phyloP scores from a whole-genome alignment of 2,329 filamentous ascomycete species.

The Calonectria naviculata region DNA sequence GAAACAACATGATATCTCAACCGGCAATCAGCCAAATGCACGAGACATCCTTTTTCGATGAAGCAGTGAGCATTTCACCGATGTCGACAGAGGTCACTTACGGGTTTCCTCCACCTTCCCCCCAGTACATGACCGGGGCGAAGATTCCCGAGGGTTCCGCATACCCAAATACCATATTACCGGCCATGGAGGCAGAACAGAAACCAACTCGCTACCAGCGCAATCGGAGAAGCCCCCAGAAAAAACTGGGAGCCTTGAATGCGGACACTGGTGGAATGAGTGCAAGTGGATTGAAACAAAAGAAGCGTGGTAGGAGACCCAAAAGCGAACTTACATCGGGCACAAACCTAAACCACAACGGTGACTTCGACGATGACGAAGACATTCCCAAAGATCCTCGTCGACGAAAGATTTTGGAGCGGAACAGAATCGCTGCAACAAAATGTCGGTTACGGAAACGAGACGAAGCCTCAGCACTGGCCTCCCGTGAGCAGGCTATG shows the following conservation, averaged over 20 bases:
- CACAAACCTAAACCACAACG: slow-evolving; percentile 16
- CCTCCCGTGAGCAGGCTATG: slow-evolving; percentile 40
- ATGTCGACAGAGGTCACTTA: slow-evolving; percentile 31
- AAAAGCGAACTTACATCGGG: slow-evolving; percentile 29
- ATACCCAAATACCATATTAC: slow-evolving; percentile 13
- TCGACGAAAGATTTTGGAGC: slow-evolving; percentile 42
- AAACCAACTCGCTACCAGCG: slow-evolving; percentile 20
- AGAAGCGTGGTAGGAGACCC: slow-evolving; percentile 41
- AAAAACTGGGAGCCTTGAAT: slow-evolving; percentile 21
- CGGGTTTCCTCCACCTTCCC: slow-evolving; percentile 27
- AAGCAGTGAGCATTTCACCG: slow-evolving; percentile 36
- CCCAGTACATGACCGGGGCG: slow-evolving; percentile 24
- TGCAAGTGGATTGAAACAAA: slow-evolving; percentile 25
- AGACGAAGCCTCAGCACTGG: slow-evolving; percentile 44
- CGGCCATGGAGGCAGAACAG: slow-evolving; percentile 24
- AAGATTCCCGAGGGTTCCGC: slow-evolving; percentile 11
- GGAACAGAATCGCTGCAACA: slow-evolving; percentile 46
- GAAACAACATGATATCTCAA: slow-evolving; percentile 31
- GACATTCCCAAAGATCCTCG: slow-evolving; percentile 36
- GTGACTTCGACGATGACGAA: slow-evolving; percentile 36
- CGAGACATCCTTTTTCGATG: slow-evolving; percentile 40
- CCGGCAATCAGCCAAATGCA: slow-evolving; percentile 29
- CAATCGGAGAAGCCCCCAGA: slow-evolving; percentile 24
- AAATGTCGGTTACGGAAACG: slow-evolving; percentile 46
- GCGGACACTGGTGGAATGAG: background rate